A percentile compares a stretch with the other conserved stretches of the same genome.
These are phyloP conservation scores for Metschnikowia koreensis DNA, from an alignment of 805 yeast species.

Conservation along the genomic window DNA sequence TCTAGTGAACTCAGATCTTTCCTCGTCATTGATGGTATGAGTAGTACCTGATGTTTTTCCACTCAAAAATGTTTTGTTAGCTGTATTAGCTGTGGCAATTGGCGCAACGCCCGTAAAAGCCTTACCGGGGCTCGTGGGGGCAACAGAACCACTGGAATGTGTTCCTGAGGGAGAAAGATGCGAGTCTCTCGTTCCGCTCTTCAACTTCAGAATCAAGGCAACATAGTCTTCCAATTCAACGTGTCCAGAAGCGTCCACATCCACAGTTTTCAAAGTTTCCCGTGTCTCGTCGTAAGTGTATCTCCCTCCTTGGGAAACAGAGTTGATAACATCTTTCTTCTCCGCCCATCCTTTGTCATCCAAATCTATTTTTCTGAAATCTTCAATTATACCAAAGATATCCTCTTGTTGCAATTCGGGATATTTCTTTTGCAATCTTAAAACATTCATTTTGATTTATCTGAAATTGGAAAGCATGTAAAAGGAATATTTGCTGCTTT, in stretches of 20 bases:
- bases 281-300: constrained; percentile 90
- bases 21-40: constrained; percentile 96
- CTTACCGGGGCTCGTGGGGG: constrained; percentile 21
- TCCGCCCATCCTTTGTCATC: constrained; percentile 96
- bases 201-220: constrained; percentile 74
- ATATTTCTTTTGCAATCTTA: constrained; percentile 64
- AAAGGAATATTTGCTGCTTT: not conserved
- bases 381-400: constrained; percentile 78
- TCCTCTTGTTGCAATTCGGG: constrained; percentile 87
- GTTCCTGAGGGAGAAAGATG: constrained; percentile 8
- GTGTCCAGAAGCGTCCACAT: constrained; percentile 94
- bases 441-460: constrained; percentile 34
- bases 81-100: constrained; percentile 48
- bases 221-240: constrained; percentile 96
- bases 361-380: constrained; percentile 77
- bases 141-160: not conserved
- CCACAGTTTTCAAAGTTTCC: constrained; percentile 85
- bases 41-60: constrained; percentile 91
- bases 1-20: constrained; percentile 90
- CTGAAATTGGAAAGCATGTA: not conserved
- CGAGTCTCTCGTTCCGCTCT: constrained; percentile 18
- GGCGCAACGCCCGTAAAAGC: constrained; percentile 30
- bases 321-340: constrained; percentile 83
- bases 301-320: constrained; percentile 73
- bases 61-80: constrained; percentile 67